A percentile compares a stretch with the other conserved stretches of the same genome.
phyloP scores from a whole-genome alignment of 495 filamentous ascomycete species.

The Evernia prunastri region DNA sequence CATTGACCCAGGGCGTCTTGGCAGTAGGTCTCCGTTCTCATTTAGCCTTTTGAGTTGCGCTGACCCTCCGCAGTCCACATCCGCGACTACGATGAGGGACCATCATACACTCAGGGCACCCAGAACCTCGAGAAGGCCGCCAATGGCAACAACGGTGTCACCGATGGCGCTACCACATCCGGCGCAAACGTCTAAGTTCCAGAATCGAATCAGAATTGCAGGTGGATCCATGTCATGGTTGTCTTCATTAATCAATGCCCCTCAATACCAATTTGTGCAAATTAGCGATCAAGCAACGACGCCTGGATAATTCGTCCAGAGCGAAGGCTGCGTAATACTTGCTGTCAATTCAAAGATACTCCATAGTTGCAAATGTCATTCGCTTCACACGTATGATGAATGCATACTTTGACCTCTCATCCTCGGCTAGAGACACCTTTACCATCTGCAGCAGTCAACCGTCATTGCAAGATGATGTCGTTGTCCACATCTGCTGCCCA shows the following conservation, averaged over 20 bases:
- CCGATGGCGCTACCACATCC: constrained; percentile 12
- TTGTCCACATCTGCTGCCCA: too few species aligned
- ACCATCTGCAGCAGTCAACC: background rate
- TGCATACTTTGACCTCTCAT: background rate
- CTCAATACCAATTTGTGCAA: background rate
- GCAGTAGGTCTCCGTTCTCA: constrained; percentile 28
- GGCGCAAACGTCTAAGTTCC: constrained; percentile 8
- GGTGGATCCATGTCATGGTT: background rate
- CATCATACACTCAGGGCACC: background rate
- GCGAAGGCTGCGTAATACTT: background rate
- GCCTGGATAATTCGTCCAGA: constrained; percentile 1
- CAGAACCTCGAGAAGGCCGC: constrained; percentile 1
- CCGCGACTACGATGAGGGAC: constrained; percentile 35
- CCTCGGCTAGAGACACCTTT: background rate
- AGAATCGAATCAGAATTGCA: background rate
- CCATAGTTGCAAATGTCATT: background rate
- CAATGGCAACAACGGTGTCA: constrained; percentile 1
- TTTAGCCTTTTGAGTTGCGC: background rate
- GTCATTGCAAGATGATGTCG: too few species aligned
- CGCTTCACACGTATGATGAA: background rate
- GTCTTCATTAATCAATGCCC: background rate
- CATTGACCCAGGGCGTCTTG: constrained; percentile 46
- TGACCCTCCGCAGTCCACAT: constrained; percentile 25
- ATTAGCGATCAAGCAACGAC: background rate
- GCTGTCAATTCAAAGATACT: constrained; percentile 1